Base-by-base conservation (phyloP, 2,329 filamentous ascomycete genomes). In the Cladosporium cucumerinum region DNA sequence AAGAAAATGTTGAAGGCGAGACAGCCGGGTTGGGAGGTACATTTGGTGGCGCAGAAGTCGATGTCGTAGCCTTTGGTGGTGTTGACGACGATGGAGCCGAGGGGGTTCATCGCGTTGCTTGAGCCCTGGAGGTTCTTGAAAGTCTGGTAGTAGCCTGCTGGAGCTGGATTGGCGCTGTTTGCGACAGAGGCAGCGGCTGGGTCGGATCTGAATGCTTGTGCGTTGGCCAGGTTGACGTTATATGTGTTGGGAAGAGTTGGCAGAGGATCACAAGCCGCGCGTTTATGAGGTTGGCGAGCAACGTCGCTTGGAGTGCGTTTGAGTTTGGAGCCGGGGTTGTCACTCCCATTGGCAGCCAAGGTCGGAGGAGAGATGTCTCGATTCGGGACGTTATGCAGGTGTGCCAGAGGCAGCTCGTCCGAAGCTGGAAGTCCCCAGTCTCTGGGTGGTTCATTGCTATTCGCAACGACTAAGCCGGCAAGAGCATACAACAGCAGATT, bases 1-100 rank as follows among this genome's bases (percentile, higher is more conserved):
- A 69, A 71, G 67, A 70, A 72, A 52, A 70, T 67, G 52, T 70
- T 72, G 66, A 71, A 71, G 14, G 69, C 66, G 25, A 66, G 61
- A 64, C 71, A 72, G 21, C 60, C 65, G 16, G 54, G 26, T 8
- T 66, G 65, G 5, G 58, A 26, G 61, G 67, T 66, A 61, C 71
- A 72, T 57, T 55, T 63, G 46, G 59, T 32, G 32, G 66, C 64
- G 39, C 70, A 72, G 25, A 39, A 59, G 51, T 66, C 57, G 25
- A 65, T 60, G 43, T 71, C 65, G 64, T 72, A 72, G n/a, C 51
- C 48, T 28, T 26, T 26, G 23, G 57, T 58, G 14, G 57, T 66
- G 51, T 64, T 63, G 26, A 68, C 63, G 52, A 66, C 60, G 39
- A 30, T 62, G 30, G 57, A 23, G 21, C 66, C 54, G 58, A 68